phyloP scores from a whole-genome alignment of 805 yeast genomes.

The Lipomyces starkeyi region DNA sequence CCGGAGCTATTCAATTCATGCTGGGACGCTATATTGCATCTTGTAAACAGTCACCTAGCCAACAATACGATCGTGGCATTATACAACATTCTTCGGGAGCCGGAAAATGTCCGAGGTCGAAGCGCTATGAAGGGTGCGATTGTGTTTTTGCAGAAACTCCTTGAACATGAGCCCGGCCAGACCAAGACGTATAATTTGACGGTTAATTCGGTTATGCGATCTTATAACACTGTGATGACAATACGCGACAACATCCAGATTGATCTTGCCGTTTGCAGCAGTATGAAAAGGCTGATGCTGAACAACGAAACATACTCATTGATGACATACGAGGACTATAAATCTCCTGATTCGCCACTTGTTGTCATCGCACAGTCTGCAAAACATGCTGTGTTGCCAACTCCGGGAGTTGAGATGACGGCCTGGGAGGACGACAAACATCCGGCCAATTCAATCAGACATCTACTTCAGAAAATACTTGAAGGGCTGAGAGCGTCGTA shows the following conservation, averaged over 20 bases:
- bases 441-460: constrained; percentile 37
- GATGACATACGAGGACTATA: constrained; percentile 45
- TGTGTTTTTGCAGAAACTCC: constrained; percentile 42
- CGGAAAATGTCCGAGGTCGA: constrained; percentile 42
- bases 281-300: constrained; percentile 51
- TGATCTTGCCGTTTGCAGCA: constrained; percentile 51
- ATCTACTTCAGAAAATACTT: constrained; percentile 30
- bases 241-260: constrained; percentile 49
- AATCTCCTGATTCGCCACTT: constrained; percentile 49
- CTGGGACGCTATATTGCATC: constrained; percentile 50
- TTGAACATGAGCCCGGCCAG: constrained; percentile 42
- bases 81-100: constrained; percentile 45
- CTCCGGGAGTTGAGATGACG: not conserved
- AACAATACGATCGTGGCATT: constrained; percentile 46
- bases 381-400: not conserved
- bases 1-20: constrained; percentile 48
- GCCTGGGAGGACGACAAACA: not conserved
- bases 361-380: constrained; percentile 45
- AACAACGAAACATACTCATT: constrained; percentile 42
- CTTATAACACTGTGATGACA: constrained; percentile 46
- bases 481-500: constrained; percentile 47
- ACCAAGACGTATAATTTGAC: constrained; percentile 43
- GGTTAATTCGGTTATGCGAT: constrained; percentile 46
- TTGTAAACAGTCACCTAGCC: constrained; percentile 51
- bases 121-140: constrained; percentile 50